Conservation (phyloP, 345 rosid species). For the Laguncularia racemosa region DNA sequence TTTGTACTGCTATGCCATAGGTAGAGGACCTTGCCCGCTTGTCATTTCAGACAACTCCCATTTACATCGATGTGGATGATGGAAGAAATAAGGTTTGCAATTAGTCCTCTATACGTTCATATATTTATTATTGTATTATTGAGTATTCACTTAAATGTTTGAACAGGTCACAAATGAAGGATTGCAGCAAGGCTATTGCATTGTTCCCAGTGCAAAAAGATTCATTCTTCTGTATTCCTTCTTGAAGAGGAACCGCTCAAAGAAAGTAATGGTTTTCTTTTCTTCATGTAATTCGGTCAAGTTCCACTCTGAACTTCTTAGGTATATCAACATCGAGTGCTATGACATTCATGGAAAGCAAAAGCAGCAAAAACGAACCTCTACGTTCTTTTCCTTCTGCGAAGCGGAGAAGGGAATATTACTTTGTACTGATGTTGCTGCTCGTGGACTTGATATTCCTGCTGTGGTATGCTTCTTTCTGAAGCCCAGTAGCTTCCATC, state of each 20-base stretch:
- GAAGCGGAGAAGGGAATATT: conserved; percentile 86
- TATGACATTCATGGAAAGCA: conserved; percentile 88
- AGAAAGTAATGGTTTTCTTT: conserved; percentile 98
- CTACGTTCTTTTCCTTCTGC: conserved; percentile 93
- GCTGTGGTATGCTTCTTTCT: conserved; percentile 57
- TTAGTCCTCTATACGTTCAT: not conserved
- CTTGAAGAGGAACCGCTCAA: conserved; percentile 75
- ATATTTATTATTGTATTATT: not conserved
- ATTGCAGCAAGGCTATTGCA: conserved; percentile 92
- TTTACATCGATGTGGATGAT: conserved; percentile 89
- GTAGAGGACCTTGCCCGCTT: conserved; percentile 97
- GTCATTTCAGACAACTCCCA: conserved; percentile 76
- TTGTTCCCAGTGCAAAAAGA: conserved; percentile 73
- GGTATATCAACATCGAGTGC: conserved; percentile 69
- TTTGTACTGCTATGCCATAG: conserved; percentile 17
- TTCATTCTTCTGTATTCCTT: conserved; percentile 83
- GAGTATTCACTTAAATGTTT: not conserved
- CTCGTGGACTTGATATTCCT: conserved; percentile 98
- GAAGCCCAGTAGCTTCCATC: not conserved
- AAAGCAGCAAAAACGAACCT: conserved; percentile 83
- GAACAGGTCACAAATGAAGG: conserved; percentile 94
- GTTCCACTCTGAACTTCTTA: conserved; percentile 80
- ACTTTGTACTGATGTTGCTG: conserved; percentile 97
- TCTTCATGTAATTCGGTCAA: conserved; percentile 97
- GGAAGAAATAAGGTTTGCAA: conserved; percentile 76